phyloP scores from a whole-genome alignment of 2,329 filamentous ascomycete species.

The Penicillium brevicompactum region DNA sequence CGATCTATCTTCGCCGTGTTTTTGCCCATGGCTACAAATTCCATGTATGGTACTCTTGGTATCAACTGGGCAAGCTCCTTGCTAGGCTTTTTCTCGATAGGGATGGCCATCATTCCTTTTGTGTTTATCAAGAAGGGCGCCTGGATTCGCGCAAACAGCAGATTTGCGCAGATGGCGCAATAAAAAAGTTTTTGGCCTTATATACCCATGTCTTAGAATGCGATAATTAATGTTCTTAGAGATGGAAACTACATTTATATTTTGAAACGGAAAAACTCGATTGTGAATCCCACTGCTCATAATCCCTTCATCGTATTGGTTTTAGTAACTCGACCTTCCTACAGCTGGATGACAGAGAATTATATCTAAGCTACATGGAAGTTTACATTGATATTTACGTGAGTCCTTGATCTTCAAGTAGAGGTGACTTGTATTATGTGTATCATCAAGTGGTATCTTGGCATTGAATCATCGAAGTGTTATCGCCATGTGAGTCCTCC shows the following conservation, averaged over 20 bases:
- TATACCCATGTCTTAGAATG: too few relatives aligned
- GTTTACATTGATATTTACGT: too few relatives aligned
- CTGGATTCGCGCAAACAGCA: background rate
- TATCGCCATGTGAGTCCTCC: background rate
- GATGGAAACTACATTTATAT: too few relatives aligned
- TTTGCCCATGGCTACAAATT: conserved; percentile 5
- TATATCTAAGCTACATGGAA: too few relatives aligned
- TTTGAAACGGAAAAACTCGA: too few relatives aligned
- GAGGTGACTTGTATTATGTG: background rate
- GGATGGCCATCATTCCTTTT: conserved; percentile 21
- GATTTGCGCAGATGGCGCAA: background rate
- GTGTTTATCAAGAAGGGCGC: conserved; percentile 14
- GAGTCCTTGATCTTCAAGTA: too few relatives aligned
- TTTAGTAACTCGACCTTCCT: too few relatives aligned
- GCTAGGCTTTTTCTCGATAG: conserved; percentile 19
- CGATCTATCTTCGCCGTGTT: conserved; percentile 6
- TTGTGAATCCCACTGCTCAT: too few relatives aligned
- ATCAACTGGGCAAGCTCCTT: conserved; percentile 9
- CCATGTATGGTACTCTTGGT: conserved; percentile 5
- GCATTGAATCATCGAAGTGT: background rate
- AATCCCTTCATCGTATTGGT: too few relatives aligned
- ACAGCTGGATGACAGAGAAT: too few relatives aligned
- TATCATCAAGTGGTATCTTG: background rate
- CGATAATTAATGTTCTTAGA: too few relatives aligned
- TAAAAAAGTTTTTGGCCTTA: background rate